phyloP scores from a whole-genome alignment of 2,329 filamentous ascomycete species.

The Ceratocystis cubensis region DNA sequence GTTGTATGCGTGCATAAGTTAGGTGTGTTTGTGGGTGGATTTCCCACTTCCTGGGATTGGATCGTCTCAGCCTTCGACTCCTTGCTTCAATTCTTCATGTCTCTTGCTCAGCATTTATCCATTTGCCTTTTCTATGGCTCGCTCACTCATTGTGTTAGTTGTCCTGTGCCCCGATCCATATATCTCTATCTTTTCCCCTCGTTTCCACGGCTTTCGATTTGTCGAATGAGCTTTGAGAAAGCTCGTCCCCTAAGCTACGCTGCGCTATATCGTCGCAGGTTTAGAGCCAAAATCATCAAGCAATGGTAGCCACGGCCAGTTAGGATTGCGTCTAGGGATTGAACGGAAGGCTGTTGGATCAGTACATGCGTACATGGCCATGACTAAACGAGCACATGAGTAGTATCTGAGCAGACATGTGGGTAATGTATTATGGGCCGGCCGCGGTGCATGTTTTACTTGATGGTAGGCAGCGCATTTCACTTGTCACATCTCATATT shows the following conservation, averaged over 20 bases:
- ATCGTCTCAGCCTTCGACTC: background rate
- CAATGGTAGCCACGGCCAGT: too few species aligned
- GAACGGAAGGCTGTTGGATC: background rate
- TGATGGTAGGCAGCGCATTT: too few species aligned
- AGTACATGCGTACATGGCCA: background rate
- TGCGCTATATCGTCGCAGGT: too few species aligned
- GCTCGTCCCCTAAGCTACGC: background rate
- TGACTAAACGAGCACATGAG: background rate
- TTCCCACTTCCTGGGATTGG: background rate
- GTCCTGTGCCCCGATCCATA: background rate
- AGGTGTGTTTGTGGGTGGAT: background rate
- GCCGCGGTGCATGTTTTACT: background rate
- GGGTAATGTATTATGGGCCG: background rate
- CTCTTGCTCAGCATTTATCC: background rate
- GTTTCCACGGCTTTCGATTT: background rate
- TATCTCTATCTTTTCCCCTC: background rate
- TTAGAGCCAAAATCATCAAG: too few species aligned
- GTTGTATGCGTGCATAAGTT: background rate
- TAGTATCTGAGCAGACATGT: background rate
- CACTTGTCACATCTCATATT: slow-evolving; percentile 11
- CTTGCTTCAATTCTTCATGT: too few species aligned
- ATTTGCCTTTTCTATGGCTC: background rate
- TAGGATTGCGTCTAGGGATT: background rate
- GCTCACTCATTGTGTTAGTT: background rate
- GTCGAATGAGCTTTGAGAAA: background rate